Percentiles rank a stretch among this genome's conserved stretches.
These are phyloP conservation scores for Dactylellina drechsleri DNA, from an alignment of 2,329 filamentous ascomycete genomes.

Conservation along the genomic window DNA sequence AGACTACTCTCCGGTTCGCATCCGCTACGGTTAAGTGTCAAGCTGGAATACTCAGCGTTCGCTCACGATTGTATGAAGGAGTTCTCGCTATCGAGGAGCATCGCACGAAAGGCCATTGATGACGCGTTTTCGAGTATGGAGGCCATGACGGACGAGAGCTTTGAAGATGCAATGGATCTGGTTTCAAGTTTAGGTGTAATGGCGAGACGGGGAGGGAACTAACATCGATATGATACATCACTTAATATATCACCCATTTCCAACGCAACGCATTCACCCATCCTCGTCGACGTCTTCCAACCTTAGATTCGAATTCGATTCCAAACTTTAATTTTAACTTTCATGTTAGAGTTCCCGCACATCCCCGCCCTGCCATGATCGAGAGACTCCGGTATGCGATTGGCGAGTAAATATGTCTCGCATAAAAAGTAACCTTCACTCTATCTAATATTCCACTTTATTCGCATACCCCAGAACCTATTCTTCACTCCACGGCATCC, in stretches of 20 bases:
- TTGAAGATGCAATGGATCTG: constrained; percentile 83
- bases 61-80: constrained; percentile 93
- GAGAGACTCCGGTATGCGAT: not conserved
- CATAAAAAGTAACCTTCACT: not conserved
- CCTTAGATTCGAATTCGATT: constrained; percentile 8
- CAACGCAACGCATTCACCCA: constrained; percentile 24
- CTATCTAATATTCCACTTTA: not conserved
- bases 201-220: constrained; percentile 43
- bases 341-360: constrained; percentile 44
- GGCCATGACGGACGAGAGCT: constrained; percentile 89
- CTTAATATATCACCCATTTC: not conserved
- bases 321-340: constrained; percentile 47
- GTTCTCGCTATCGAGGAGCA: constrained; percentile 74
- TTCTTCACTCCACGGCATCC: constrained; percentile 20
- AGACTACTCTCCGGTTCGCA: constrained; percentile 84
- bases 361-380: not conserved
- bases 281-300: constrained; percentile 19
- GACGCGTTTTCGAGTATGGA: constrained; percentile 92
- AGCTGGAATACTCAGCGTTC: constrained; percentile 92
- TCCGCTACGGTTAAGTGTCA: constrained; percentile 86
- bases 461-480: not conserved
- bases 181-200: constrained; percentile 48
- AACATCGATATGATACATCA: not conserved
- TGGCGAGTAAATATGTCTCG: not conserved
- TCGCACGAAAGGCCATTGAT: constrained; percentile 84